Conservation (phyloP, 2,329 filamentous ascomycete species). For the Escovopsis sp. region DNA sequence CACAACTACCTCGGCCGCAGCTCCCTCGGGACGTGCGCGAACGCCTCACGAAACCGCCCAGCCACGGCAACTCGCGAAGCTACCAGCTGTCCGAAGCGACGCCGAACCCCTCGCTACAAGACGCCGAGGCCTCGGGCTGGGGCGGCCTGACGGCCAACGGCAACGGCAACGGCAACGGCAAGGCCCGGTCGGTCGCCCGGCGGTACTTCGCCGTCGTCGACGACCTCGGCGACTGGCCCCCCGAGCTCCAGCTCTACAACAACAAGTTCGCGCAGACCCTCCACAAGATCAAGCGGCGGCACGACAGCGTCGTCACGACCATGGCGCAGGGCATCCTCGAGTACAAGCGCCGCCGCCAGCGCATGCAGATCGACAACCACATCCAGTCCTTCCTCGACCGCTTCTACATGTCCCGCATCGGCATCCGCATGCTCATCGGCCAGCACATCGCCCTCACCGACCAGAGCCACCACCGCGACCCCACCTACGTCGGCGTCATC, state of each 20-base stretch:
- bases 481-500: constrained; percentile 94
- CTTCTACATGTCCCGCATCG: constrained; percentile 99
- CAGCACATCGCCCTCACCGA: constrained; percentile 96
- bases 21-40: constrained; percentile 63
- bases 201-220: constrained; percentile 86
- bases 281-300: constrained; percentile 85
- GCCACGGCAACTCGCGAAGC: constrained; percentile 37
- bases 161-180: constrained; percentile 32
- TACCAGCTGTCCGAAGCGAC: constrained; percentile 69
- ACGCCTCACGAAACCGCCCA: constrained; percentile 56
- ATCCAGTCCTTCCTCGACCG: constrained; percentile 96
- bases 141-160: constrained; percentile 23
- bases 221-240: constrained; percentile 78
- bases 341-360: constrained; percentile 90
- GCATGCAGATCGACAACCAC: constrained; percentile 95
- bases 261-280: constrained; percentile 75
- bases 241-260: constrained; percentile 89
- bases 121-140: constrained; percentile 59
- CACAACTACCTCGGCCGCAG: constrained; percentile 61
- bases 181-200: constrained; percentile 32
- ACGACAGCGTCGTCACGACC: constrained; percentile 94
- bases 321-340: constrained; percentile 96
- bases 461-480: constrained; percentile 76
- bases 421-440: constrained; percentile 96
- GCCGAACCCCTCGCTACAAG: constrained; percentile 74